A percentile compares a stretch with the other conserved stretches of the same genome.
phyloP scores from a whole-genome alignment of 805 yeast species.

The Grigorovia jiainica region DNA sequence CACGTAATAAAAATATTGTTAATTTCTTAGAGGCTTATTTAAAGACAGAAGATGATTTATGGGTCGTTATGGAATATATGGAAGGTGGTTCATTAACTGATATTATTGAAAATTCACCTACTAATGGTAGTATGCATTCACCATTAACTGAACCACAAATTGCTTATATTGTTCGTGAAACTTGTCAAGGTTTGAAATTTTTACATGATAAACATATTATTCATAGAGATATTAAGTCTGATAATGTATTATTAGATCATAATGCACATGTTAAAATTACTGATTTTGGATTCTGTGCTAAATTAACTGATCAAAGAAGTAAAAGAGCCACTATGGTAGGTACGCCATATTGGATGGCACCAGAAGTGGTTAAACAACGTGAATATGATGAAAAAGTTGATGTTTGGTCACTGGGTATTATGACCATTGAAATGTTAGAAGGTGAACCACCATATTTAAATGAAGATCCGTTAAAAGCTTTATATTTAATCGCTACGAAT shows the following conservation, averaged over 20 bases:
- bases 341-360: slow-evolving; percentile 99
- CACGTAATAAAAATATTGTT: slow-evolving; percentile 89
- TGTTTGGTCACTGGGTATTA: slow-evolving; percentile 96
- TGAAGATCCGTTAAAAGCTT: slow-evolving; percentile 90
- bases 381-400: slow-evolving; percentile 97
- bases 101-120: slow-evolving; percentile 81
- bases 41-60: slow-evolving; percentile 67
- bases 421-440: slow-evolving; percentile 97
- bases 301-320: slow-evolving; percentile 68
- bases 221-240: slow-evolving; percentile 95
- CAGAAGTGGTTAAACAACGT: slow-evolving; percentile 91
- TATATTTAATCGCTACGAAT: slow-evolving; percentile 89
- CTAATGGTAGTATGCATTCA: slow-evolving; percentile 27
- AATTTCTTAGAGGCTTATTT: slow-evolving; percentile 87
- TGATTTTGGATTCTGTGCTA: slow-evolving; percentile 97
- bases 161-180: slow-evolving; percentile 82
- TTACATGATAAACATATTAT: slow-evolving; percentile 87
- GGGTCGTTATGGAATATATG: slow-evolving; percentile 99
- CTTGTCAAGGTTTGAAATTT: slow-evolving; percentile 83
- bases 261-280: slow-evolving; percentile 86
- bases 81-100: slow-evolving; percentile 98
- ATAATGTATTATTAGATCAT: slow-evolving; percentile 77
- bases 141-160: slow-evolving; percentile 76
- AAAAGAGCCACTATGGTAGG: slow-evolving; percentile 99
- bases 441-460: slow-evolving; percentile 98